Evolutionary conservation across 345 rosid genomes (phyloP).

Genomic region (Aethionema arabicum): DNA sequence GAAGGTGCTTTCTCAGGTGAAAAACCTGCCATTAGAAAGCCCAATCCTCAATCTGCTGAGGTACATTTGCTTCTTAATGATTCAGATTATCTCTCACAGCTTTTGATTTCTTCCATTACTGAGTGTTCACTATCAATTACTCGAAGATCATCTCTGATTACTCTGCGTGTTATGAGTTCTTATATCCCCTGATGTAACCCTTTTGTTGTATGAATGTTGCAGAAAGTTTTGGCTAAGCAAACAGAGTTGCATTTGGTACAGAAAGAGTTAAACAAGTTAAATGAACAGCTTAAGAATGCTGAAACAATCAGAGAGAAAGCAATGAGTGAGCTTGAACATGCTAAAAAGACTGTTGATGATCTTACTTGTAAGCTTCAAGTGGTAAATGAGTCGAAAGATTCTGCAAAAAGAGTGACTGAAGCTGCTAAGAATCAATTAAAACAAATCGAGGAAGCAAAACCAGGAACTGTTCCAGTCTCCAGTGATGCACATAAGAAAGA

Average conservation of each 20-base stretch:
- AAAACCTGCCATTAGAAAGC: conserved; percentile 61
- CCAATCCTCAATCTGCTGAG: conserved; percentile 78
- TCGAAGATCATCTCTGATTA: too few relatives aligned
- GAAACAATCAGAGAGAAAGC: conserved; percentile 71
- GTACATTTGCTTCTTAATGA: conserved; percentile 35
- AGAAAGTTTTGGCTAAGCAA: conserved; percentile 82
- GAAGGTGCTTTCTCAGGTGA: conserved; percentile 91
- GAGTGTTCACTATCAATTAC: too few relatives aligned
- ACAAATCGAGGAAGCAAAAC: conserved; percentile 51
- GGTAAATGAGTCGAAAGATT: conserved; percentile 60
- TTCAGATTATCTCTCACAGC: too few relatives aligned
- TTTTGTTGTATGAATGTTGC: conserved; percentile 27
- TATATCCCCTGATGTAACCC: too few relatives aligned
- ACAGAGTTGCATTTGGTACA: conserved; percentile 82
- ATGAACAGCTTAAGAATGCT: conserved; percentile 74
- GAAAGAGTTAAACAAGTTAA: conserved; percentile 71
- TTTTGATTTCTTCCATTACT: too few relatives aligned
- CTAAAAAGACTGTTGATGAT: conserved; percentile 66
- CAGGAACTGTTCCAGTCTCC: conserved; percentile 38
- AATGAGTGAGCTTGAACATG: conserved; percentile 68
- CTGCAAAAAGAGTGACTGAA: conserved; percentile 62
- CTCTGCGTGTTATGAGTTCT: too few relatives aligned
- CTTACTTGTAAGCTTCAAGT: conserved; percentile 56
- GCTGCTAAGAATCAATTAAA: conserved; percentile 49
- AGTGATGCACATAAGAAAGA: conserved; percentile 38